Conservation (phyloP, 352 stramenopile genomes). For the Pythium oligandrum region DNA sequence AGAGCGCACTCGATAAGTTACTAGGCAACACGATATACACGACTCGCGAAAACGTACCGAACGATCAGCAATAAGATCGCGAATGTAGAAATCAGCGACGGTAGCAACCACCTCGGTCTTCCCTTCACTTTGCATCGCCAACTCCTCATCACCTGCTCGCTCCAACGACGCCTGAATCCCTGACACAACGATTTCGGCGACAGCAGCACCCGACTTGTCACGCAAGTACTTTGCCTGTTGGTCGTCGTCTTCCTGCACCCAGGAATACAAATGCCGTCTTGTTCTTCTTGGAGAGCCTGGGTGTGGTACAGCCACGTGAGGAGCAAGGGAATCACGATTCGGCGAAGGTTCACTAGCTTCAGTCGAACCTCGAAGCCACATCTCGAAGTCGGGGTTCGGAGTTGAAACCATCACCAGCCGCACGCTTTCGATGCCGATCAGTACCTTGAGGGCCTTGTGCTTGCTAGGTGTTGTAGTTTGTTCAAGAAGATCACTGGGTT, state of each 20-base stretch:
- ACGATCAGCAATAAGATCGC: slow-evolving; percentile 13
- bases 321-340: slow-evolving; percentile 4
- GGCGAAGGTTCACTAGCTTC: slow-evolving; percentile 7
- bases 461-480: too few species aligned
- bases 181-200: slow-evolving; percentile 12
- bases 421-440: slow-evolving; percentile 6
- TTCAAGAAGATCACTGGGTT: background rate
- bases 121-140: background rate
- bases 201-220: background rate
- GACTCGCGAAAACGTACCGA: slow-evolving; percentile 9
- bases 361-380: slow-evolving; percentile 15
- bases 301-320: too few species aligned
- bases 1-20: background rate
- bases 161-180: slow-evolving; percentile 2
- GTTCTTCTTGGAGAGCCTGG: too few species aligned
- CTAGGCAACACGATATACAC: background rate
- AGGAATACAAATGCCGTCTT: slow-evolving; percentile 12
- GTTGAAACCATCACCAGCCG: slow-evolving; percentile 18
- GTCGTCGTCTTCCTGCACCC: slow-evolving; percentile 10
- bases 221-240: too few species aligned
- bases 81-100: slow-evolving; percentile 1
- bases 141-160: background rate
- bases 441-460: too few species aligned
- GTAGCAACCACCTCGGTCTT: background rate
- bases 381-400: slow-evolving; percentile 11